Base-by-base conservation (phyloP, 805 yeast species). In the Kluyveromyces wickerhamii region DNA sequence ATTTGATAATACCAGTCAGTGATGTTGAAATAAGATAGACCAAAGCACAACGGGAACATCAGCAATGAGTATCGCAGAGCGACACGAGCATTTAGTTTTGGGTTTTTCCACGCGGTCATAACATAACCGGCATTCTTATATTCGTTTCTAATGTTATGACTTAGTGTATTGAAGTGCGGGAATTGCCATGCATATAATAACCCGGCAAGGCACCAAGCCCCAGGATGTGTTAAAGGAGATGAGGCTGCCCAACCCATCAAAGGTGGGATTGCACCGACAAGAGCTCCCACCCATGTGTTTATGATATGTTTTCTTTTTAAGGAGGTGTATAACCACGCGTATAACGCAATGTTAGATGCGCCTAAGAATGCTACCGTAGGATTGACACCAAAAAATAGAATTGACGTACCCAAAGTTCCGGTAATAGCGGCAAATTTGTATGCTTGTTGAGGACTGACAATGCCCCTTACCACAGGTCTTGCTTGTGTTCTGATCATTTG, bases 221-320 rank as follows among this genome's bases (percentile, higher is more conserved):
- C 96, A 0, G 97, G 96, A 43, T 86, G 84, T 3, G 70, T 45
- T 23, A 88, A 60, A 1, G 87, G 73, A 3, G 85, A 75, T 9
- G 95, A 82, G 0, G 89, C 86, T 2, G 95, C 96, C 98, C 98
- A 92, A 2, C 98, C 98, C 98, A 92, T 92, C 33, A 92, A 68
- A 14, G 98, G 98, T 0, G 98, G 98, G 30, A 92, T 83, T 0
- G 96, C 98, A 4, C 98, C 98, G 4, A 92, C 98, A n/a, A 92
- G 57, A 0, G 98, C 98, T 13, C 98, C 98, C 3, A 92, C 92
- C 98, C 98, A 92, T 1, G 98, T 92, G 58, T 92, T 92, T 26
- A 83, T 56, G 34, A 92, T 89, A 16, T 84, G 78, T 40, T 69
- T 74, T 37, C 98, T 71, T 54, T 92, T 92, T 55, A 92, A 62